Percentiles rank a stretch among this genome's conserved stretches.
phyloP scores from a whole-genome alignment of 441 rosid species.

The Populus hybrid region DNA sequence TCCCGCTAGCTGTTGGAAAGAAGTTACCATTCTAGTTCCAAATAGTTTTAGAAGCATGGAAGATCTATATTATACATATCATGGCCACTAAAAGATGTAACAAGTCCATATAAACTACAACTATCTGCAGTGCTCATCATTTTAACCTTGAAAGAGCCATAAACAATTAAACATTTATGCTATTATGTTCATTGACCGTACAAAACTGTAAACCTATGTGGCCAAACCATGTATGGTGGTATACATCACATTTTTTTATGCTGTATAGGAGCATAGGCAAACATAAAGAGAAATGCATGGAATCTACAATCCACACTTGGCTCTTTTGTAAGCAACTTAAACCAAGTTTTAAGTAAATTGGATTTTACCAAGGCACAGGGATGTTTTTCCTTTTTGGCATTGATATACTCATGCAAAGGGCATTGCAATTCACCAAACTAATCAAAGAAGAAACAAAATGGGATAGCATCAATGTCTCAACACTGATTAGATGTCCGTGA shows the following conservation, averaged over 20 bases:
- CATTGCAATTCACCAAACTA: too few species aligned
- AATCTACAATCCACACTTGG: too few species aligned
- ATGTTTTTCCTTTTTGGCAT: too few species aligned
- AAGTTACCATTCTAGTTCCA: constrained; percentile 40
- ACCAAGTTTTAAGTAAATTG: too few species aligned
- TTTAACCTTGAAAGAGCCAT: not conserved
- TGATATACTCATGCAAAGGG: too few species aligned
- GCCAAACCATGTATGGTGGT: not conserved
- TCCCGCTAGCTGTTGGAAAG: constrained; percentile 54
- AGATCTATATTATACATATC: not conserved
- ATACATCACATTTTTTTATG: not conserved
- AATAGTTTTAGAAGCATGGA: not conserved
- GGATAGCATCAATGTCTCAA: too few species aligned
- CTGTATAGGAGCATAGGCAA: not conserved
- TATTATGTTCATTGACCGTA: not conserved
- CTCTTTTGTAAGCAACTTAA: too few species aligned
- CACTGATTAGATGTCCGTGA: too few species aligned
- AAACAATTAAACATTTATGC: not conserved
- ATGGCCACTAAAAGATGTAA: not conserved
- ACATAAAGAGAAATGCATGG: too few species aligned
- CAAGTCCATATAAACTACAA: not conserved
- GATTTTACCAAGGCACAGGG: too few species aligned
- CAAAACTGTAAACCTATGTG: not conserved
- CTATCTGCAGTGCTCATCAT: not conserved
- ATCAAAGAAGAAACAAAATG: too few species aligned